phyloP scores from a whole-genome alignment of 805 yeast genomes.

The Wickerhamomyces tratensis region DNA sequence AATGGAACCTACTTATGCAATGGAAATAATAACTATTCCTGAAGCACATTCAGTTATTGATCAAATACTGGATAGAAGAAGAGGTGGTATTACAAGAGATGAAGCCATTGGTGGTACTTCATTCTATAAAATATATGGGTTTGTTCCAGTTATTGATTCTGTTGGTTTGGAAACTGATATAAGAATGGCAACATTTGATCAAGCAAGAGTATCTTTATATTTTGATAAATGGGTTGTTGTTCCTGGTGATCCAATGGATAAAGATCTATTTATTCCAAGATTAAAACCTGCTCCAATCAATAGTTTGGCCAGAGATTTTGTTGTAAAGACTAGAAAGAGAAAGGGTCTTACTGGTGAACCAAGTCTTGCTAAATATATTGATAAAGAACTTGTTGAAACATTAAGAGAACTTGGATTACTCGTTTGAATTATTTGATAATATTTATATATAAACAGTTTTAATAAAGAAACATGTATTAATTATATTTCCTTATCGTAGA shows the following conservation, averaged over 20 bases:
- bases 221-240: slow-evolving; percentile 69
- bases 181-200: slow-evolving; percentile 68
- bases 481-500: no score
- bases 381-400: slow-evolving; percentile 42
- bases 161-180: slow-evolving; percentile 85
- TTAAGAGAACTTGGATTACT: slow-evolving; percentile 40
- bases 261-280: slow-evolving; percentile 48
- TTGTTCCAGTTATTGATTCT: slow-evolving; percentile 83
- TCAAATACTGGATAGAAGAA: slow-evolving; percentile 44
- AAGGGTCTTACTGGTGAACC: slow-evolving; percentile 80
- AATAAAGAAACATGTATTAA: no score
- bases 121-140: slow-evolving; percentile 49
- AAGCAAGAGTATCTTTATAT: slow-evolving; percentile 56
- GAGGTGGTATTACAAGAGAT: slow-evolving; percentile 50
- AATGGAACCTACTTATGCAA: slow-evolving; percentile 71
- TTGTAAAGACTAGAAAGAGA: slow-evolving; percentile 79
- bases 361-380: slow-evolving; percentile 56
- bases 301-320: slow-evolving; percentile 79
- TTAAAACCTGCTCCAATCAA: slow-evolving; percentile 64
- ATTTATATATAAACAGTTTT: no score
- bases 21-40: slow-evolving; percentile 46
- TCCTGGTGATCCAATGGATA: slow-evolving; percentile 89
- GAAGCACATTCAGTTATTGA: slow-evolving; percentile 39
- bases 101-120: slow-evolving; percentile 66
- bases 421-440: not conserved